Evolutionary conservation across 805 yeast species (phyloP), one percentile per base, ranked within the genome.

Genomic region (Spathaspora girioi): DNA sequence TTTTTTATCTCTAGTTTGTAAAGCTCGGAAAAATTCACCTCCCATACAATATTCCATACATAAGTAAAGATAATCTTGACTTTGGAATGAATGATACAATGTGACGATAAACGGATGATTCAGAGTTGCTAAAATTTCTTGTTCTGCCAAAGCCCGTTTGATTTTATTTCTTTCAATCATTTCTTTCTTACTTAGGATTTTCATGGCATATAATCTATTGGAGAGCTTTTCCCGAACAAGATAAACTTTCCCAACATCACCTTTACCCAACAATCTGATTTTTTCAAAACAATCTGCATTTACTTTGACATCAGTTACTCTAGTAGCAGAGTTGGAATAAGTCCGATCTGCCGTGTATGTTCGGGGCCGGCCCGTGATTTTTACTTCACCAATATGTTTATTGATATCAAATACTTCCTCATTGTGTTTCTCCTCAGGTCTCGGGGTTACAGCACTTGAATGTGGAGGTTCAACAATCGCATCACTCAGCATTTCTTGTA

Each of bases 21-120:
- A 71, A 0, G 98, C 99, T 53, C 98, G 76, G 75, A 94, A 94
- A 62, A 94, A 94, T 70, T 96, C 99, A 45, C 99, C 99, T 29
- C 99, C 99, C 91, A 94, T 90, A 64, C 99, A 94, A 63, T 93
- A 94, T 66, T 94, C 99, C 97, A 96, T 93, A 69, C 99, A 94
- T 41, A 94, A 79, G 60, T 91, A 94, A 10, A 94, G 70, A 63
- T 88, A 84, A 60, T 92, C 97, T 53, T 89, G 94, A 3, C 96
- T 87, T 70, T 94, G 99, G 73, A 94, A 94, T 0, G 97, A 91
- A 68, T 94, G 99, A 63, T 94, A 93, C 23, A 94, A 75, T 0
- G 99, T 90, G 29, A 94, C 98, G 58, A 94, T 96, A 63, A 96
- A 94, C 0, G 99, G 99, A 68, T 96, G 98, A 65, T 92, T 91